Conservation (phyloP, 345 rosid species). For the Psidium guajava region DNA sequence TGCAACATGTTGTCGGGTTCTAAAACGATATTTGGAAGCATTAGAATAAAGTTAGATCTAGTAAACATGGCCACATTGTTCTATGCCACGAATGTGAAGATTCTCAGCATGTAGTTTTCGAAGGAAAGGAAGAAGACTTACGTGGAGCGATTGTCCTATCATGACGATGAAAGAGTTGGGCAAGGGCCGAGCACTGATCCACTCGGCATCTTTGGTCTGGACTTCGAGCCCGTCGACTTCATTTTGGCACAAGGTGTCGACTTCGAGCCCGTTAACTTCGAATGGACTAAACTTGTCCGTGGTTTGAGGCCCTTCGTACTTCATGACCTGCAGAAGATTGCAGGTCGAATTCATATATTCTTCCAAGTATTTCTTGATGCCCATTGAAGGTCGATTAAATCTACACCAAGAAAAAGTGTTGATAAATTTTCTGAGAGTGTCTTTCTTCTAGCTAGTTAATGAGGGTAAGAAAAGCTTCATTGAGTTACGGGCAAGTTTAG, state of each 20-base stretch:
- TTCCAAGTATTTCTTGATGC: not conserved
- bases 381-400: too few species aligned
- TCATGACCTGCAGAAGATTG: not conserved
- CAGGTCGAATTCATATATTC: not conserved
- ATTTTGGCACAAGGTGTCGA: too few species aligned
- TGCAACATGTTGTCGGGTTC: not conserved
- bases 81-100: not conserved
- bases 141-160: conserved; percentile 26
- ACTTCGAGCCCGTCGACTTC: conserved; percentile 22
- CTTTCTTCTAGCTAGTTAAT: not conserved
- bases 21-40: not conserved
- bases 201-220: conserved; percentile 12
- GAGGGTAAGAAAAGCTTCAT: not conserved
- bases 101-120: not conserved
- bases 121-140: not conserved
- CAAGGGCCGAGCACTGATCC: conserved; percentile 5
- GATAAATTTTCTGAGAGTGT: not conserved
- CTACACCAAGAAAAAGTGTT: not conserved
- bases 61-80: too few species aligned
- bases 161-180: conserved; percentile 6
- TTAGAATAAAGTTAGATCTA: not conserved
- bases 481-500: too few species aligned
- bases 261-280: too few species aligned
- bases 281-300: too few species aligned
- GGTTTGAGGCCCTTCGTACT: conserved; percentile 13